phyloP scores from a whole-genome alignment of 2,329 filamentous ascomycete genomes.

The Didymella exigua region DNA sequence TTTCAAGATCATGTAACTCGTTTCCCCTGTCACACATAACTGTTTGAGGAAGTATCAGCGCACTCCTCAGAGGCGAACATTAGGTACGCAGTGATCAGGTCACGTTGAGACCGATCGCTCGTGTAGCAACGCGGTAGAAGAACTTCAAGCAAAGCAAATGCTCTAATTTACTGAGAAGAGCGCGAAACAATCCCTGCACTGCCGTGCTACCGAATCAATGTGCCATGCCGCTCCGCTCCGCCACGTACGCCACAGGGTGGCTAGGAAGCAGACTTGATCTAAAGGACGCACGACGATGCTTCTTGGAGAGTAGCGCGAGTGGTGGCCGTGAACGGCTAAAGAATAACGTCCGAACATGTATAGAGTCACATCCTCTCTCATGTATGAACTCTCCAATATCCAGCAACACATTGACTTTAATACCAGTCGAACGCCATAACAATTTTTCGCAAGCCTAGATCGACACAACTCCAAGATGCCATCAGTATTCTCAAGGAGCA shows the following conservation, averaged over 20 bases:
- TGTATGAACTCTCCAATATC: not conserved
- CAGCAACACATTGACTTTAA: not conserved
- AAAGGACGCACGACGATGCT: not conserved
- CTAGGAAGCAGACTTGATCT: not conserved
- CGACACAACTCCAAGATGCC: not conserved
- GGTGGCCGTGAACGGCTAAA: conserved; percentile 6
- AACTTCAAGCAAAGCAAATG: not conserved
- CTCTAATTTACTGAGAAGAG: not conserved
- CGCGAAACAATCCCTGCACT: not conserved
- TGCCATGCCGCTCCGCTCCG: not conserved
- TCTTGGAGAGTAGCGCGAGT: not conserved
- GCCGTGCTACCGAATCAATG: not conserved
- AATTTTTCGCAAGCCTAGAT: not conserved
- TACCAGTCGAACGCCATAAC: not conserved
- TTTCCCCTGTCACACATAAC: not conserved
- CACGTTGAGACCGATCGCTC: not conserved
- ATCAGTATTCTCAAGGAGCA: conserved; percentile 3
- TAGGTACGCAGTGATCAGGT: not conserved
- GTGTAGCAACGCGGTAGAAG: not conserved
- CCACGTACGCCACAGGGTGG: not conserved
- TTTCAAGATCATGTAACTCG: not conserved
- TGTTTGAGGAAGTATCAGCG: not conserved
- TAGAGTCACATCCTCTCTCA: not conserved
- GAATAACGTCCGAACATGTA: not conserved
- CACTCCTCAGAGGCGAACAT: too few species aligned